Base-by-base conservation (phyloP, 2,329 filamentous ascomycete genomes). In the Phyllosticta citriasiana region DNA sequence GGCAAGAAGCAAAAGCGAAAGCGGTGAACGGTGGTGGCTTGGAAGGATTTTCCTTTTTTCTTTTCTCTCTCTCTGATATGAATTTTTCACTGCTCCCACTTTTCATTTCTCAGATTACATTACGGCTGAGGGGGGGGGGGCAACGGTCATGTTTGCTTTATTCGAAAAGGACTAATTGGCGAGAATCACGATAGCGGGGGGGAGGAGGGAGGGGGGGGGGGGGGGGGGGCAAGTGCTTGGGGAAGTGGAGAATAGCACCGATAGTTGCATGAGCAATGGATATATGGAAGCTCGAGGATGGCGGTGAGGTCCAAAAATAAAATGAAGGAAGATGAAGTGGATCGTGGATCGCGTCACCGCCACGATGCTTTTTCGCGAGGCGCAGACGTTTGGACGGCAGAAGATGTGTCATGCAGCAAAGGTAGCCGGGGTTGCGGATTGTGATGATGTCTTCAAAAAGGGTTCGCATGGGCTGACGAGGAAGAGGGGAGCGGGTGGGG, bases 1-100 rank as follows among this genome's bases (percentile, higher is more conserved):
- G 77, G 88, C 2, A 90, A 87, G 78, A 91, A 92, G 76, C 85
- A 89, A 70, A 92, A 93, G 75, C 85, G 89, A 70, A 92, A 93
- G 75, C 82, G 87, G 55, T 87, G 85, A 71, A 53, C 12, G 40
- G 40, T n/a, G 40, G n/a, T 6, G n/a, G 40, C 6, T 30, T 30
- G 14, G 16, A n/a, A 47, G 40, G 16, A 47, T 47, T 47, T 6
- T 47, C 16, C n/a, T n/a, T n/a, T 19, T 40, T 40, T 40, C 16
- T n/a, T 47, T 56, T 54, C 58, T 30, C 58, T 52, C 24, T 50
- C 33, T 12, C n/a, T 26, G 50, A 53, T 33, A 51, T 47, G 19
- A 22, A 33, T 55, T 53, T 55, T 60, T 47, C 58, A 55, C 58
- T 60, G 55, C 35, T 60, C 55, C 58, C 58, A 60, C 58, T 60